Evolutionary conservation across 148 eudicot genomes (phyloP), one percentile per base, ranked within the genome.

Genomic region (Dysphania ambrosioides): DNA sequence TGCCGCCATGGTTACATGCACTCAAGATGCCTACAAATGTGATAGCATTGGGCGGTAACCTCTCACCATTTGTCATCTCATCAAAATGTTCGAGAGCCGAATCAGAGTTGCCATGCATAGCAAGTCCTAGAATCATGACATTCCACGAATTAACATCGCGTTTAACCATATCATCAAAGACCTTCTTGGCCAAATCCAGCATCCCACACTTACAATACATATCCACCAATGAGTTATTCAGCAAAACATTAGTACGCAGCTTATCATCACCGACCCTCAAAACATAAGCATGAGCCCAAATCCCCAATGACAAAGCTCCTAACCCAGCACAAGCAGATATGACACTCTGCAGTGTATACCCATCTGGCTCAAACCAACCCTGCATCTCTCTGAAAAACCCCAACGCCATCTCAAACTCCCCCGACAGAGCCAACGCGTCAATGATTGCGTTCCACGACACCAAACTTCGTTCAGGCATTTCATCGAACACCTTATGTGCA

Each of bases 121-220:
- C 91, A 21, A 90, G 69, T 71, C 97, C 97, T 38, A 86, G 67
- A 78, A 92, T 88, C 78, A 88, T 86, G 12, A 84, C 72, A 73
- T 90, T 92, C 95, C 95, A 92, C n/a, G 92, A 83, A 79, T 78
- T 86, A 5, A 88, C 79, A 63, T 92, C 91, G 21, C 82, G 86
- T 30, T 71, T 79, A 23, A 6, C 29, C 93, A 92, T 90, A 73
- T 80, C 55, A 63, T 87, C 78, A 71, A 92, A 90, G 26, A 90
- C 90, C 62, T 86, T 89, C 15, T 71, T 32, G 59, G 85, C 92
- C 78, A 86, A 82, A 3, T 82, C 85, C 76, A 87, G 42, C 64
- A 81, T 79, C 72, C 96, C 93, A 69, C 91, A 90, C 79, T 92
- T 90, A 79, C 87, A 84, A 63, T 88, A 92, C 93, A 90, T 90